Evolutionary conservation across 495 filamentous ascomycete species (phyloP), one percentile per base, ranked within the genome.

Genomic region (Penicillium bialowiezense): DNA sequence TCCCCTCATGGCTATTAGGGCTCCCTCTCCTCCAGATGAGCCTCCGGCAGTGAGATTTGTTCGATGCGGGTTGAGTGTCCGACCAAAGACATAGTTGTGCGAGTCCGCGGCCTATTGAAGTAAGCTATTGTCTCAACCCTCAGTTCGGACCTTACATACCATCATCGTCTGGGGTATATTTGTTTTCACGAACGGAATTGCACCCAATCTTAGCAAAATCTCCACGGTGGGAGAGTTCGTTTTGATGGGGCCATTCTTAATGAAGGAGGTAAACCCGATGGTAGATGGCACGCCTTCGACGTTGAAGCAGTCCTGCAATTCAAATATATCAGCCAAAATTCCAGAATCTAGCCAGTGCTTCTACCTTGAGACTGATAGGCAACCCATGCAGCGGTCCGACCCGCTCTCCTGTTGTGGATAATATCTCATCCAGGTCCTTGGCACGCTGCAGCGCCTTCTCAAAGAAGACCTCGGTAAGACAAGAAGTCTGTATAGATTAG

Each of bases 341-440:
- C 19, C 4, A 20, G 18, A 10, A 12, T 21, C 2, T 6, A 5
- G n/a, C 13, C 5, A 13, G 12, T 4, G 4, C 1, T 24, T 76
- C 72, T 51, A 87, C 85, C 63, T 89, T 89, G 33, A 86, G 65
- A 48, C 74, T 81, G 36, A 85, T 76, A 0, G 83, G 82, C n/a
- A 86, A 48, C 17, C 83, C 83, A 49, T 86, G 82, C 0, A 86
- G 64, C 0, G 81, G 81, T 0, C 83, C 83, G 15, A 82, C 60
- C 5, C 72, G 66, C 28, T 70, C 72, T 1, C 60, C 54, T 8
- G 58, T 51, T n/a, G 55, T 55, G 14, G 26, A 33, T 2, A 72
- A 38, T 29, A 69, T 58, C 2, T 57, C 59, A 51, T 75, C 73
- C 9, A 84, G 70, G 18, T 62, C 57, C 5, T 57, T 59, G 1